Evolutionary conservation across 257 asterid genomes (phyloP), one percentile per base, ranked within the genome.

Genomic region (Solanum sejunctum): DNA sequence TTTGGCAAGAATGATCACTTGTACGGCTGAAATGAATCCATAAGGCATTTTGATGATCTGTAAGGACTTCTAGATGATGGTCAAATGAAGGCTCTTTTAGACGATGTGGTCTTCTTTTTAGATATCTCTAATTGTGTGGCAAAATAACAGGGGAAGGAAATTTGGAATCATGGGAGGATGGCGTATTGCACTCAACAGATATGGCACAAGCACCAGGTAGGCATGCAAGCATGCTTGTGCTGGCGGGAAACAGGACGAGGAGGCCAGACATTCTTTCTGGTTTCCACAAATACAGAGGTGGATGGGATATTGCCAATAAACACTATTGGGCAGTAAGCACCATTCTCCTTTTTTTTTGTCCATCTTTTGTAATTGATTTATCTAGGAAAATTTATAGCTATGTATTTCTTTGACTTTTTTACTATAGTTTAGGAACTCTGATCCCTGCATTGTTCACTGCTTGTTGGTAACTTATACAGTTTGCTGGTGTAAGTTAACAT

Each of bases 301-400:
- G 99, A 93, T 97, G 99, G 99, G 95, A 97, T 83, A 93, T 97
- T 90, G 91, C 94, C 90, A 92, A 95, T 89, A 92, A 93, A 86
- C 99, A 95, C 85, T 95, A 95, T 88, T 95, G 97, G 98, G 92
- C 97, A 87, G 99, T 95, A 90, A 92, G 97, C 32, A 85, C 78
- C 52, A 8, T 45, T 56, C 63, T 83, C 47, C 72, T 77, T 60
- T 28, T 36, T 83, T 20, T 41, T 28, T n/a, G 20, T n/a, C 60
- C 70, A 23, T 66, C 63, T 13, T 17, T 51, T 82, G 26, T 82
- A 7, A 18, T 82, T 82, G 57, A 81, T 12, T 81, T 60, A 20
- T 41, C 45, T 55, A 39, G 26, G 6, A 56, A 64, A 82, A 45
- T 43, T 11, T 16, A 0, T 64, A 32, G 7, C 45, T 32, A 3